phyloP scores from a whole-genome alignment of 345 rosid genomes.

The Brassica cretica region DNA sequence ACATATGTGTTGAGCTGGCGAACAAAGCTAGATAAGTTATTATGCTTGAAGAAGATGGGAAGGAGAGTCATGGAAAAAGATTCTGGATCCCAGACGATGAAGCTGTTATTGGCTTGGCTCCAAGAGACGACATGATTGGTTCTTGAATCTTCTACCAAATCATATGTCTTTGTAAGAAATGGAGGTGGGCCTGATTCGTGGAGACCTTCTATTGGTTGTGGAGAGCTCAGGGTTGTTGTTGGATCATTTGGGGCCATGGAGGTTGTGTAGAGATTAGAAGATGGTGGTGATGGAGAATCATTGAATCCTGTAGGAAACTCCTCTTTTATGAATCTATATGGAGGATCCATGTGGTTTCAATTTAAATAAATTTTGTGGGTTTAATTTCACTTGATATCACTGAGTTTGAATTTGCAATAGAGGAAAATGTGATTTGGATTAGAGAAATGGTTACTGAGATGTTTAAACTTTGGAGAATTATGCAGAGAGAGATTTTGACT shows the following conservation, averaged over 20 bases:
- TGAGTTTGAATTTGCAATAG: background rate
- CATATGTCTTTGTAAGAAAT: constrained; percentile 70
- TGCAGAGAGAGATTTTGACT: constrained; percentile 7
- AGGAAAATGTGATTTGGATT: background rate
- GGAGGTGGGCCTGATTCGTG: constrained; percentile 70
- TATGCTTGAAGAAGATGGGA: constrained; percentile 75
- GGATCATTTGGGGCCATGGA: constrained; percentile 27
- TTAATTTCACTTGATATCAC: background rate
- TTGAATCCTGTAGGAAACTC: constrained; percentile 33
- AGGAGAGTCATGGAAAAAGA: constrained; percentile 52
- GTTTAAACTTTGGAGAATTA: constrained; percentile 6
- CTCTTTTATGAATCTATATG: constrained; percentile 35
- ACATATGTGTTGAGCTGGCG: constrained; percentile 84
- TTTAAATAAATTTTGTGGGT: constrained; percentile 5
- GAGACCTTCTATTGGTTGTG: constrained; percentile 67
- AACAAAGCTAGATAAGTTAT: constrained; percentile 79
- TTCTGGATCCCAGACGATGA: constrained; percentile 72
- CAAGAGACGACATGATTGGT: constrained; percentile 68
- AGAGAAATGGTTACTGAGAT: background rate
- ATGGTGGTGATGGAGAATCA: constrained; percentile 35
- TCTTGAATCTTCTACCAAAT: constrained; percentile 59
- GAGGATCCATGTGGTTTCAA: constrained; percentile 31
- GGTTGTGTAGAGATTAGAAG: constrained; percentile 29
- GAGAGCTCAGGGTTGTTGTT: constrained; percentile 33
- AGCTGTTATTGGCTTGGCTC: constrained; percentile 65